A percentile compares a stretch with the other conserved stretches of the same genome.
Conservation (phyloP, 176 grass and related monocot genomes). For the Otatea glauca region DNA sequence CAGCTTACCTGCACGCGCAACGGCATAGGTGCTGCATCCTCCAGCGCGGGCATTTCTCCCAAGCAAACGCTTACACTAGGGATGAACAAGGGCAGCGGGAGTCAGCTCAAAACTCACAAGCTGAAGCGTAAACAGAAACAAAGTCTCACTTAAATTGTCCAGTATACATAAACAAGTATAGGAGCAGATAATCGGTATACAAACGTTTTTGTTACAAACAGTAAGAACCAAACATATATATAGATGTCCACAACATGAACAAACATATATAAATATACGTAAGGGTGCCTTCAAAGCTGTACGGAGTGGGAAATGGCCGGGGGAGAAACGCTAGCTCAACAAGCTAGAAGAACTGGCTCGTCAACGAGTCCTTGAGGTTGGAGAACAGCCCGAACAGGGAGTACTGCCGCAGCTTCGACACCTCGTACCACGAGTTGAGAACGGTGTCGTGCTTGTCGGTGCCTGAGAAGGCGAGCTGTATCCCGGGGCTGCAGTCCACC, state of each 20-base stretch:
- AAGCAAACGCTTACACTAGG: background rate
- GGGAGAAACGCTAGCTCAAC: background rate
- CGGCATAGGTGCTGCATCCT: no score
- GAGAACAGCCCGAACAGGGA: conserved; percentile 79
- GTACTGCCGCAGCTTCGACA: conserved; percentile 89
- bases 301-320: background rate
- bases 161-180: background rate
- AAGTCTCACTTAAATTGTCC: background rate
- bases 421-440: conserved; percentile 96
- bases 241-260: background rate
- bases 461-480: conserved; percentile 88
- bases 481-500: conserved; percentile 69
- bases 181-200: background rate
- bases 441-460: conserved; percentile 82
- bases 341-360: conserved; percentile 61
- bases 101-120: background rate
- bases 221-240: background rate
- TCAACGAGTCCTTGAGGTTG: conserved; percentile 72
- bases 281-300: background rate
- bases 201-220: conserved; percentile 7
- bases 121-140: background rate
- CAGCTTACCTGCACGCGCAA: background rate
- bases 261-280: background rate
- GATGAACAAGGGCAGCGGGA: background rate
- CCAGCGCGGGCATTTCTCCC: no score